Base-by-base conservation (phyloP, 2,329 filamentous ascomycete genomes). In the Clonostachys chloroleuca region DNA sequence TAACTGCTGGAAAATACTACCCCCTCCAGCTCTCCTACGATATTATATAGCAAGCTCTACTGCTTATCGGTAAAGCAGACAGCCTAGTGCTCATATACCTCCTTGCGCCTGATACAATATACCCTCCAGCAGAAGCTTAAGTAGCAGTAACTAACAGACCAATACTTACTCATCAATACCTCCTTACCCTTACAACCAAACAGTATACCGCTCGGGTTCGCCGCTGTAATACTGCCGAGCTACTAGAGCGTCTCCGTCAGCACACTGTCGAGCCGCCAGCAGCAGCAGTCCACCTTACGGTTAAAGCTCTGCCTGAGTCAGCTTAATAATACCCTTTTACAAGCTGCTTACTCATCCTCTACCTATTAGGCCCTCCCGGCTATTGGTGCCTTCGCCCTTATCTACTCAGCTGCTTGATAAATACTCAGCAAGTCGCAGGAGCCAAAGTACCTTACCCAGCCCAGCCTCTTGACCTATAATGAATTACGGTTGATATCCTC, bases 51-150 rank as follows among this genome's bases (percentile, higher is more conserved):
- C 40, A 47, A 34, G 34, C 30, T 24, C 46, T 35, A 47, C 40
- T 47, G 41, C 42, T 44, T 36, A 36, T 44, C 46, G 20, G 46
- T 46, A 18, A 44, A 47, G n/a, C 42, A 36, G 18, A 44, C 34
- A 12, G 17, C 46, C 16, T 24, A 33, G 18, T 24, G 36, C n/a
- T 14, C 42, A n/a, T 39, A 33, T 17, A 20, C 46, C 42, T 44
- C 33, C 13, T 36, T 39, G n/a, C 34, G 33, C 34, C 41, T 42
- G 12, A 47, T 6, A 34, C 39, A 33, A 47, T 36, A n/a, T n/a
- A n/a, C n/a, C n/a, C n/a, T n/a, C n/a, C n/a, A n/a, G n/a, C n/a
- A n/a, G n/a, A n/a, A n/a, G 39, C 39, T 34, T 17, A 47, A 40
- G 37, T 47, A 47, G 13, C 45, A 40, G 24, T 42, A 13, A 14